Evolutionary conservation across 2,329 filamentous ascomycete genomes (phyloP).

Genomic region (Microdochium trichocladiopsis): DNA sequence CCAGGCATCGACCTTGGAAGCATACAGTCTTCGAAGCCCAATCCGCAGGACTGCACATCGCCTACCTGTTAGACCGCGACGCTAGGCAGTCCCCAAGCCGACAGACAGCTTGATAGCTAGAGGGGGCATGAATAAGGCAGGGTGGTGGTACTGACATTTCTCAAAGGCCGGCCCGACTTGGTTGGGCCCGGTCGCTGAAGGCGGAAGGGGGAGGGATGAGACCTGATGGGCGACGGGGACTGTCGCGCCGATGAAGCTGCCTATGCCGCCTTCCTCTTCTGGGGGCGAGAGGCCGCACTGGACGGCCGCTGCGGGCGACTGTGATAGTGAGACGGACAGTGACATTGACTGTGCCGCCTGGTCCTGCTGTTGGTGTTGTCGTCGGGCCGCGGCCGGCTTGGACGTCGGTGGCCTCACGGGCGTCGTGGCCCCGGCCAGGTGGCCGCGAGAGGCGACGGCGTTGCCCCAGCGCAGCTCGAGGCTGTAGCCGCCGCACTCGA

Average conservation of each 20-base stretch:
- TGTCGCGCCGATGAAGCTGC: no score
- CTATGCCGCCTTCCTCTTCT: no score
- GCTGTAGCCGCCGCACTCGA: constrained; percentile 8
- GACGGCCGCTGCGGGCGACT: no score
- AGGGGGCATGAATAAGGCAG: not conserved
- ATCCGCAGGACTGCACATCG: not conserved
- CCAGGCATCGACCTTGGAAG: not conserved
- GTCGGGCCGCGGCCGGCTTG: not conserved
- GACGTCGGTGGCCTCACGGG: constrained; percentile 1
- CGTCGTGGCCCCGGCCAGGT: constrained; percentile 7
- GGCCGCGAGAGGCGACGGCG: constrained; percentile 8
- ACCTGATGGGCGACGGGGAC: no score
- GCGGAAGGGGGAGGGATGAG: not conserved
- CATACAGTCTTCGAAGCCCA: not conserved
- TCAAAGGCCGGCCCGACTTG: not conserved
- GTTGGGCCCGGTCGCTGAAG: not conserved
- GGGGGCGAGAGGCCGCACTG: no score
- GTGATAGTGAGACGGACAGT: no score
- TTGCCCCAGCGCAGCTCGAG: constrained; percentile 9
- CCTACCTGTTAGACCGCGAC: not conserved
- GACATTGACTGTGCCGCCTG: not conserved
- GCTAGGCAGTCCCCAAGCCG: no score
- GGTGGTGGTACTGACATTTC: not conserved
- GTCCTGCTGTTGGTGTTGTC: not conserved
- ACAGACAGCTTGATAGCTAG: no score